Evolutionary conservation across 805 yeast species (phyloP), one percentile per base, ranked within the genome.

Genomic region (Maudiozyma barnettii): DNA sequence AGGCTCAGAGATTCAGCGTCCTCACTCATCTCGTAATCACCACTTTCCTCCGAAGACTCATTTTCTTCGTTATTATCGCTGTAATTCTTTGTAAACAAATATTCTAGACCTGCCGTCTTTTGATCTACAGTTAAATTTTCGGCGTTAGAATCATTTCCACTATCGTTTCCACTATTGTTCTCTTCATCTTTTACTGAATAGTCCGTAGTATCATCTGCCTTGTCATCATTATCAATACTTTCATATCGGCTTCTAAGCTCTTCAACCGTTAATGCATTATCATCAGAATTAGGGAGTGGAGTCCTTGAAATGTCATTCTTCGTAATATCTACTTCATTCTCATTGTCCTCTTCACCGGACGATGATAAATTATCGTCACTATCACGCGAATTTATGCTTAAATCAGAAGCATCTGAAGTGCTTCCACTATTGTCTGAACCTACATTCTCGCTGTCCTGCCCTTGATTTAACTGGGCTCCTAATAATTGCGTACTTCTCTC

Each of bases 401-500:
- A 63, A 29, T 58, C 37, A 18, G 43, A 37, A 7, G 43, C 43
- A 8, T 26, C 43, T 8, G 46, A 51, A 6, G 13, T 36, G 21
- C 38, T 38, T 9, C 29, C 36, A 10, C 46, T 47, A 31, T 31
- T 29, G 14, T 39, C 51, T 29, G 45, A 45, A 6, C 22, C 41
- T 5, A 13, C 18, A 21, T 39, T 30, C 8, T 20, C 29, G 4
- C 29, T 39, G 14, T 60, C 67, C 1, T 54, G 58, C 7, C 49
- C 55, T 45, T 73, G 72, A 29, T 76, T 78, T 48, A 84, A 64
- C 53, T 91, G 95, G 1, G 95, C 95, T 51, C 89, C 96, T 26
- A 91, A 71, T 33, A 91, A 74, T 60, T 86, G 90, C 0, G 96
- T 87, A 21, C 96, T 87, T 58, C 90, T 93, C 58, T 90, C 95